phyloP scores from a whole-genome alignment of 2,329 filamentous ascomycete genomes.

The Fusarium globosum region DNA sequence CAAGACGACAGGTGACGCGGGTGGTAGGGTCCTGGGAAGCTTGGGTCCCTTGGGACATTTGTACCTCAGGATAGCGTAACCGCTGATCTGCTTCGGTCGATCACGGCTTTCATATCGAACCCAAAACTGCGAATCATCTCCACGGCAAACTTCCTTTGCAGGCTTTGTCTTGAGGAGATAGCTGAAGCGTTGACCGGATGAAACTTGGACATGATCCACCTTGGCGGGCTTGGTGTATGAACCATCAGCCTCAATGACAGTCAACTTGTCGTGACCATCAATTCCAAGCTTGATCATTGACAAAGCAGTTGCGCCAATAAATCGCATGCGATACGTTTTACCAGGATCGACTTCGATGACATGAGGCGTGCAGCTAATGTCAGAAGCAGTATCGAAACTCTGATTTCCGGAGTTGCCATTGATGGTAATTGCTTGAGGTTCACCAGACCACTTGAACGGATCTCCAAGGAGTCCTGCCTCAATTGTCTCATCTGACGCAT shows the following conservation, averaged over 20 bases:
- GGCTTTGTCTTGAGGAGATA: slow-evolving; percentile 10
- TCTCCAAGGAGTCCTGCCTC: slow-evolving; percentile 59
- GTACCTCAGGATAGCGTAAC: slow-evolving; percentile 27
- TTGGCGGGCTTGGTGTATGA: slow-evolving; percentile 21
- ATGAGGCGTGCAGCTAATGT: slow-evolving; percentile 24
- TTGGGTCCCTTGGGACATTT: background rate
- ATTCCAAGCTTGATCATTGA: slow-evolving; percentile 28
- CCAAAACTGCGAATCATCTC: slow-evolving; percentile 9
- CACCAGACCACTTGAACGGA: slow-evolving; percentile 69
- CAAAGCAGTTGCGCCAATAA: slow-evolving; percentile 20
- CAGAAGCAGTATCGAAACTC: slow-evolving; percentile 16
- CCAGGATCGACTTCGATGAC: slow-evolving; percentile 20
- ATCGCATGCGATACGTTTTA: slow-evolving; percentile 16
- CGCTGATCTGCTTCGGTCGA: slow-evolving; percentile 12
- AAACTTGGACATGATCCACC: slow-evolving; percentile 17
- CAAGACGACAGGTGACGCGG: slow-evolving; percentile 44
- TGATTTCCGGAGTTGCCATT: slow-evolving; percentile 36
- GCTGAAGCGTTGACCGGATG: slow-evolving; percentile 27
- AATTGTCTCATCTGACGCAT: slow-evolving; percentile 63
- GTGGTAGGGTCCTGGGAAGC: slow-evolving; percentile 9
- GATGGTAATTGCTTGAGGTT: slow-evolving; percentile 55
- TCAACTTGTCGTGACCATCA: slow-evolving; percentile 1
- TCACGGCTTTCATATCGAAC: slow-evolving; percentile 32
- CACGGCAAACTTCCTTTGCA: background rate
- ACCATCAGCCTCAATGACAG: slow-evolving; percentile 31